Percentiles rank a stretch among this genome's conserved stretches.
phyloP scores from a whole-genome alignment of 495 filamentous ascomycete genomes.

The Podospora pseudopauciseta region DNA sequence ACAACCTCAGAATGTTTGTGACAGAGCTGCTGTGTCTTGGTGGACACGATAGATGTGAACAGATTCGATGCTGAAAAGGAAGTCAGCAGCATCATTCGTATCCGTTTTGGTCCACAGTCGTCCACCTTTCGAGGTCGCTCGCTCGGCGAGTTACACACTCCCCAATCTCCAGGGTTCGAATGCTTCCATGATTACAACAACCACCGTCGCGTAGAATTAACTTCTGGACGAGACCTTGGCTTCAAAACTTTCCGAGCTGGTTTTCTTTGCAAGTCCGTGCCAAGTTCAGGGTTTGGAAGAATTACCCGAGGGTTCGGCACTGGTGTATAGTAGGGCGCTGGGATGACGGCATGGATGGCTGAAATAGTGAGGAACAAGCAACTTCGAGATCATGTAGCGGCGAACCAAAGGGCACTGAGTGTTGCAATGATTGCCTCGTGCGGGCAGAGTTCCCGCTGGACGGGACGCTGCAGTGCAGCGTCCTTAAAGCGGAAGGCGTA shows the following conservation, averaged over 20 bases:
- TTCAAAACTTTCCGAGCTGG: not conserved
- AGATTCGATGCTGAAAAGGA: not conserved
- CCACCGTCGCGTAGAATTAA: not conserved
- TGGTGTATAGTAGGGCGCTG: not conserved
- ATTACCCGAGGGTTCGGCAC: constrained; percentile 9
- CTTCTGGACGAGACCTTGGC: not conserved
- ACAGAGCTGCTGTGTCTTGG: constrained; percentile 6
- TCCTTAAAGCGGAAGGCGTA: not conserved
- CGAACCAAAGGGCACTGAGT: not conserved
- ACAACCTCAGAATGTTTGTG: constrained; percentile 3
- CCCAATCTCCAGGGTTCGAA: not conserved
- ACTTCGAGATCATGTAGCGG: not conserved
- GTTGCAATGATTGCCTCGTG: not conserved
- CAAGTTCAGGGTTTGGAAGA: not conserved
- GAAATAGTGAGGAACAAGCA: not conserved
- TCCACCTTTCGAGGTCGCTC: not conserved
- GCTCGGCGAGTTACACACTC: not conserved
- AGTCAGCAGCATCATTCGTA: not conserved
- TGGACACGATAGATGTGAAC: not conserved
- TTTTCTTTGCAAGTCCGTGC: not conserved
- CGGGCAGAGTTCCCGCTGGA: not conserved
- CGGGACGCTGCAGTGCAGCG: not conserved
- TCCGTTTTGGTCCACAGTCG: not conserved
- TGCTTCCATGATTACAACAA: not conserved
- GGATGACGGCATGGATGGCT: not conserved